Base-by-base conservation (phyloP, 768 basidiomycete genomes). In the Omphalotus guepiniiformis region DNA sequence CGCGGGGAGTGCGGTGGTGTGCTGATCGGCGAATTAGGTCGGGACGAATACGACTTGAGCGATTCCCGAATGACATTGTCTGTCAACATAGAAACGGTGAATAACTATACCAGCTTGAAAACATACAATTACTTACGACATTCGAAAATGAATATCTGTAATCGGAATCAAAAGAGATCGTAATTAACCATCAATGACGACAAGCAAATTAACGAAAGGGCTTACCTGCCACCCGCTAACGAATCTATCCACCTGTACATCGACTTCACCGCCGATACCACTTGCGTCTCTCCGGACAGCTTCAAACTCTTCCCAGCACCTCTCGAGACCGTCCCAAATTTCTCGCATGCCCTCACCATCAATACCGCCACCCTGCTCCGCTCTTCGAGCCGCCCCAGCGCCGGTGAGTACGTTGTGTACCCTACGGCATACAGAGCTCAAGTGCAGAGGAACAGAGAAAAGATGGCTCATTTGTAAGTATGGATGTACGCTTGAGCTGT, bases 41-140 rank as follows among this genome's bases (percentile, higher is more conserved):
- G 66, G 38, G 48, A 55, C 9, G 26, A 49, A 26, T 75, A 80
- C 49, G 83, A 79, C 58, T 86, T 83, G 25, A 96, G 78, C 2
- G 83, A 78, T 59, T 93, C 91, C 23, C 89, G 83, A 55, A 95
- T 86, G 54, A 91, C 78, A 63, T 93, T 93, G 61, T 93, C 87
- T 82, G 61, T 41, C 13, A 32, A 49, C 26, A 34, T n/a, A n/a
- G n/a, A 18, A 42, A 18, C 13, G 15, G 28, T 8, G 49, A 34
- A 37, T 39, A 30, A 49, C 32, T n/a, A n/a, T 28, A 53, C 16
- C 9, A 32, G 32, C 48, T 40, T n/a, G 18, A 35, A 18, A 16
- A 45, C 32, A 37, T 23, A 36, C 19, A 15, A 50, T 42, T 21
- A 78, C 85, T 73, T 62, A 86, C 84, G 77, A 62, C 88, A 91